phyloP scores from a whole-genome alignment of 495 filamentous ascomycete species.

The Penicillium bovifimosum region DNA sequence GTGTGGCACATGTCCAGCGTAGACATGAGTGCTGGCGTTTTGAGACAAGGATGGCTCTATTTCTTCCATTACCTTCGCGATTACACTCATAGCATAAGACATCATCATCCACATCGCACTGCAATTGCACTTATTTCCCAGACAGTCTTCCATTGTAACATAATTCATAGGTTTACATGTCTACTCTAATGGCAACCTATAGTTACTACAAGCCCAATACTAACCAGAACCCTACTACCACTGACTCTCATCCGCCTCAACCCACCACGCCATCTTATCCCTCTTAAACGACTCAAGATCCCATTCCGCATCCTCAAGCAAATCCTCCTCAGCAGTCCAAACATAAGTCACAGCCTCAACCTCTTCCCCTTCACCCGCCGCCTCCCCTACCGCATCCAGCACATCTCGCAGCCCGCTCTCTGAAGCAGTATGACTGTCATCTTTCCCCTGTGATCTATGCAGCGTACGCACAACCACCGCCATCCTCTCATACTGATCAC shows the following conservation, averaged over 20 bases:
- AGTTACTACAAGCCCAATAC: background rate
- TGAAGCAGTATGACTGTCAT: background rate
- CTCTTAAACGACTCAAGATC: conserved; percentile 69
- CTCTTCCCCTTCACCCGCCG: conserved; percentile 42
- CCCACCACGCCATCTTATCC: conserved; percentile 60
- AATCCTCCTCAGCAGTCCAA: conserved; percentile 43
- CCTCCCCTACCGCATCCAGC: conserved; percentile 28
- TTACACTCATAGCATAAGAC: conserved; percentile 22
- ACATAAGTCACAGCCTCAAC: conserved; percentile 73
- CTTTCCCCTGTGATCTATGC: conserved; percentile 26
- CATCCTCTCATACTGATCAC: conserved; percentile 60
- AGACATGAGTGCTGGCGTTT: background rate
- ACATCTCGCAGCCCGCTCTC: conserved; percentile 25
- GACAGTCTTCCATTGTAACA: background rate
- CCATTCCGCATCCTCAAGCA: conserved; percentile 69
- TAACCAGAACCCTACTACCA: conserved; percentile 18
- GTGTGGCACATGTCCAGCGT: background rate
- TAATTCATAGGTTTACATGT: background rate
- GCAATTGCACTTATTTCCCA: background rate
- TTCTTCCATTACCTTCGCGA: background rate
- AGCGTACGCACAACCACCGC: conserved; percentile 57
- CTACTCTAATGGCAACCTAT: background rate
- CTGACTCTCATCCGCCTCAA: conserved; percentile 34
- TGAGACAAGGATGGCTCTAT: background rate
- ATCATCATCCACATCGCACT: conserved; percentile 14